These are phyloP conservation scores for Puccinellia tenuiflora DNA, from an alignment of 176 grass and related monocot genomes.

Conservation along the genomic window DNA sequence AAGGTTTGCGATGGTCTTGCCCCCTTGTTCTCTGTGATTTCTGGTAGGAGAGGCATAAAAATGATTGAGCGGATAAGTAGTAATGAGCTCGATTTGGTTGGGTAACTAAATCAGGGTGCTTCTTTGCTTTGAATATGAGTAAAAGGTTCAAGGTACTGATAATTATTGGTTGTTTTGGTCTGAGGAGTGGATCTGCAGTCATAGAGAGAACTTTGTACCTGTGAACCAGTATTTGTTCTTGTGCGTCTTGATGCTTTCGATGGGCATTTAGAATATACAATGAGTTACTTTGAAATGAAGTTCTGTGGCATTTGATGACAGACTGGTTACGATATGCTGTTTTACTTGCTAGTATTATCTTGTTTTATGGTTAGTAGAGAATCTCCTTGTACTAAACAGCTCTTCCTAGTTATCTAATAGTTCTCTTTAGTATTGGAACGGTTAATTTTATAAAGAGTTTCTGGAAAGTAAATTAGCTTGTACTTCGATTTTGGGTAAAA, in stretches of 20 bases:
- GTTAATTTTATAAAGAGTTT: neutral
- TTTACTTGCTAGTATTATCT: neutral
- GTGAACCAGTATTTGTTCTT: neutral
- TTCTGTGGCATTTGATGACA: neutral
- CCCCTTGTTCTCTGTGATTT: neutral
- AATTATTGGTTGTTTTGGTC: neutral
- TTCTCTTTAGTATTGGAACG: neutral
- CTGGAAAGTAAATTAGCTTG: neutral
- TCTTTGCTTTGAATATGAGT: neutral
- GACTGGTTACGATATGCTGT: neutral
- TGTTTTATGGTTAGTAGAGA: neutral
- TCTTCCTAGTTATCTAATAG: neutral
- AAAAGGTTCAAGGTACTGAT: neutral
- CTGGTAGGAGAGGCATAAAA: neutral
- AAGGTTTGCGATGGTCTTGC: conserved; percentile 35
- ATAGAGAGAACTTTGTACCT: neutral
- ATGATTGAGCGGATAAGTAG: neutral
- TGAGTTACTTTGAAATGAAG: neutral
- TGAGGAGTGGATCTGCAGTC: neutral
- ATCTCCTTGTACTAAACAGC: neutral
- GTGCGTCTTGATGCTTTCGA: neutral
- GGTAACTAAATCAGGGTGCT: neutral
- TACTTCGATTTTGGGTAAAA: neutral
- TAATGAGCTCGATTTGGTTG: neutral
- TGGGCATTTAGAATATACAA: neutral